Conservation (phyloP, 805 yeast species). For the Suhomyces faveliae region DNA sequence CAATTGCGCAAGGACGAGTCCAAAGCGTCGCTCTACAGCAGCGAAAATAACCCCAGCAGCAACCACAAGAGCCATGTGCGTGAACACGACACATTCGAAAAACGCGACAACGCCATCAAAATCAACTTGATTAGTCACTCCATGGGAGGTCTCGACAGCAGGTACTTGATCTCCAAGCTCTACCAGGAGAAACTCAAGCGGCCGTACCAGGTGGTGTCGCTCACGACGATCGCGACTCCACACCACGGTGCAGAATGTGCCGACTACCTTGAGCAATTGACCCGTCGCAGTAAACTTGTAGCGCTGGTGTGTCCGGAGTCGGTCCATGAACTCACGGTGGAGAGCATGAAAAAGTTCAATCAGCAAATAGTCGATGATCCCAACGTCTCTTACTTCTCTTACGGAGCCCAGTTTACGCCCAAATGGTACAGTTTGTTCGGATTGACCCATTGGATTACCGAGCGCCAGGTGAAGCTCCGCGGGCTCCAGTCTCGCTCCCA, state of each 20-base stretch:
- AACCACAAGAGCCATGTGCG: not conserved
- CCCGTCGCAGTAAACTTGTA: conserved; percentile 18
- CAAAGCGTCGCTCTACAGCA: conserved; percentile 4
- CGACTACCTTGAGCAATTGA: conserved; percentile 52
- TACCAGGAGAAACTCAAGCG: conserved; percentile 26
- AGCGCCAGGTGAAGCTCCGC: conserved; percentile 16
- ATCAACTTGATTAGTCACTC: conserved; percentile 84
- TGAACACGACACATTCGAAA: conserved; percentile 10
- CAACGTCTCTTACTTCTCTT: conserved; percentile 70
- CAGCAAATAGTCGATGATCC: conserved; percentile 51
- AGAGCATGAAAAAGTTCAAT: conserved; percentile 55
- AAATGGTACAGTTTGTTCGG: conserved; percentile 59
- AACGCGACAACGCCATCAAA: conserved; percentile 35
- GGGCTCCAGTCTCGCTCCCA: not conserved
- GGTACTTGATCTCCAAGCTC: conserved; percentile 66
- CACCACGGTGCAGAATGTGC: conserved; percentile 87
- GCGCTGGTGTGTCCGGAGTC: conserved; percentile 26
- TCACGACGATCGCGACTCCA: conserved; percentile 87
- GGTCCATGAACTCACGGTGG: conserved; percentile 66
- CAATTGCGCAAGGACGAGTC: conserved; percentile 12
- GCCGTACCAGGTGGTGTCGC: conserved; percentile 59
- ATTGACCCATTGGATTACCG: conserved; percentile 63
- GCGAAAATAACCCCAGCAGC: conserved; percentile 14
- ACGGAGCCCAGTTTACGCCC: conserved; percentile 75
- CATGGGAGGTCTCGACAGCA: conserved; percentile 89